Evolutionary conservation across 2,329 filamentous ascomycete genomes (phyloP), one percentile per base, ranked within the genome.

Genomic region (Cercospora zeina): DNA sequence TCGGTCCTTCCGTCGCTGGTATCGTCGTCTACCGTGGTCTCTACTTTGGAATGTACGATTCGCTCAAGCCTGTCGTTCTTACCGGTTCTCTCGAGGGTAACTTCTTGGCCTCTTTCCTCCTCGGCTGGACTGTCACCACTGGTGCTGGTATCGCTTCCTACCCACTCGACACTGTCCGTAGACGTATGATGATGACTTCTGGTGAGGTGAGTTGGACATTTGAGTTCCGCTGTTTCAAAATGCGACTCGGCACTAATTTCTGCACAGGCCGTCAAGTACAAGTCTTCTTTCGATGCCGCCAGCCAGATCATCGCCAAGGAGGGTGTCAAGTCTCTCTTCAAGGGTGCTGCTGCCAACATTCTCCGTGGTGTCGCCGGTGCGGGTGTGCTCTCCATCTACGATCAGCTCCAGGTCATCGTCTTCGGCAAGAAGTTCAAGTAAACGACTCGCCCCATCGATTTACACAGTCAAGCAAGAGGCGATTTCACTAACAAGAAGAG

Each of bases 41-140:
- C 77, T 99, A 99, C 93, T 99, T 99, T 90, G 95, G 95, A 81
- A 90, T 99, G 90, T 99, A 99, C 92, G 95, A 99, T 86, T 99
- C 95, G 75, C 89, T 99, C 87, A 99, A 99, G 92, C 95, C 95
- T 75, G 91, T 97, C 78, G 81, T 97, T 83, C 91, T 99, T 72
- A 87, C 89, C 80, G 95, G 95, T 80, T 69, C 79, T 81, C 91
- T 99, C 76, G 87, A 92, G 84, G 93, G 93, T 85, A 97, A 93
- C 91, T 99, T 99, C 93, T 85, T 99, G 77, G 95, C 95, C 81
- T 99, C 95, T 73, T 99, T 99, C 92, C 78, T 87, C 79, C 95
- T 99, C 82, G 95, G 95, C 80, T 99, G 95, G 95, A 85, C 86
- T 82, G 95, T 99, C 87, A 99, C 95, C 85, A 99, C 95, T 81